Base-by-base conservation (phyloP, 2,329 filamentous ascomycete genomes). In the Beauveria scarabaeidicola region DNA sequence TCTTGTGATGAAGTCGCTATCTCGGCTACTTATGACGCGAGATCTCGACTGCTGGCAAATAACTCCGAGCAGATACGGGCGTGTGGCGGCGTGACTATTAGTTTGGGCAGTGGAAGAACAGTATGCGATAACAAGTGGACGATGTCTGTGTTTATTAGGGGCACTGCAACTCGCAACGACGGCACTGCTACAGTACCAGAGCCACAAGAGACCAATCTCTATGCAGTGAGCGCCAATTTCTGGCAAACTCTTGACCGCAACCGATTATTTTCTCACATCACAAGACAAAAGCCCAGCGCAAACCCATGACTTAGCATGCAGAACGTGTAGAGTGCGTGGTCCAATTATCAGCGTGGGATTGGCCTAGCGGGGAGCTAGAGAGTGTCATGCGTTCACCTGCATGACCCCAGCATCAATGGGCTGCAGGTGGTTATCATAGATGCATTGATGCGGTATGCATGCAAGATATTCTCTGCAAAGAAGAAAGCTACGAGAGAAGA, bases 371-470 rank as follows among this genome's bases (percentile, higher is more conserved):
- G 29, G 57, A 47, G 48, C 10, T 23, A 53, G 43, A 53, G 21
- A 51, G 57, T 59, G 57, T 59, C 57, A 59, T 53, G 57, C 57
- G 57, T 59, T 51, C 43, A 47, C 50, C 48, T 53, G 57, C 50
- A 59, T 59, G 6, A n/a, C 56, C 48, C 48, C 46, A 38, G 27
- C 46, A 27, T 41, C 11, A 57, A 51, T 58, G 46, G 44, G 55
- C 55, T 58, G 55, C 55, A 58, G 55, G 36, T 32, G 44, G n/a
- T 17, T 40, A 36, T 51, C 8, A 29, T 27, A 51, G 46, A 58
- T 36, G 4, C 15, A 11, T 32, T n/a, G 21, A 54, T 44, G 32
- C 15, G 38, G 41, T 23, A 29, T 38, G 43, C 19, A 40, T 48
- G 29, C 43, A 19, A 44, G 47, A 25, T 27, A 11, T 25, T 15